Evolutionary conservation across 2,329 filamentous ascomycete genomes (phyloP).

Genomic region (Dactylellina leptospora): DNA sequence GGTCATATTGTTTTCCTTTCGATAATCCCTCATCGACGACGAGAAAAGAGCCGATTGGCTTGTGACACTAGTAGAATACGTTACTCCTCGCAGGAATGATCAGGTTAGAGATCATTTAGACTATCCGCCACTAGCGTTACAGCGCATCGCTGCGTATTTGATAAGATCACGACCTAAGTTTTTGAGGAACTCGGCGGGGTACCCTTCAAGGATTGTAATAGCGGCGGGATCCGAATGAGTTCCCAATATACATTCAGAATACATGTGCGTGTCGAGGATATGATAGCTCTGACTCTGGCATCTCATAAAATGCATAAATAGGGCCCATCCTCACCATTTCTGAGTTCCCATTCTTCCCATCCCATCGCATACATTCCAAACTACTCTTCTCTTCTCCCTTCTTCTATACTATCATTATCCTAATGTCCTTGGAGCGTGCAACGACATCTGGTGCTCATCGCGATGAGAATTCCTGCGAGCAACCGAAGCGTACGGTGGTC

Average conservation of each 20-base stretch:
- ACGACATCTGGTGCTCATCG: no score
- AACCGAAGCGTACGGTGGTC: constrained; percentile 50
- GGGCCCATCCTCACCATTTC: neutral
- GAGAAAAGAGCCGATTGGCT: constrained; percentile 18
- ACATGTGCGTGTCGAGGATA: no score
- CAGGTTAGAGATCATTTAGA: constrained; percentile 9
- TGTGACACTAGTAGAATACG: constrained; percentile 14
- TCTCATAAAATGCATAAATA: constrained; percentile 32
- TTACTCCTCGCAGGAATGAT: constrained; percentile 27
- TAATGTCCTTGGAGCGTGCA: no score
- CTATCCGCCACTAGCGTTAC: constrained; percentile 13
- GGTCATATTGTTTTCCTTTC: neutral
- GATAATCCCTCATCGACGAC: constrained; percentile 29
- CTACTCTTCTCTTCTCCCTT: neutral
- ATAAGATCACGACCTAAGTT: constrained; percentile 5
- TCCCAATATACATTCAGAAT: no score
- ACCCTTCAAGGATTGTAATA: neutral
- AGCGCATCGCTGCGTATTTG: constrained; percentile 15
- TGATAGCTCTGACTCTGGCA: neutral
- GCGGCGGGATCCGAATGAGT: neutral
- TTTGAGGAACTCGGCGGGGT: constrained; percentile 1
- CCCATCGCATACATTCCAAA: constrained; percentile 19
- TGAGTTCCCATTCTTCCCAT: neutral
- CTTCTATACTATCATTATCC: neutral
- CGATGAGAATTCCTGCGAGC: constrained; percentile 23